phyloP scores from a whole-genome alignment of 192 early-diverging fungal genomes.

The Rhizoclosmatium sp. region DNA sequence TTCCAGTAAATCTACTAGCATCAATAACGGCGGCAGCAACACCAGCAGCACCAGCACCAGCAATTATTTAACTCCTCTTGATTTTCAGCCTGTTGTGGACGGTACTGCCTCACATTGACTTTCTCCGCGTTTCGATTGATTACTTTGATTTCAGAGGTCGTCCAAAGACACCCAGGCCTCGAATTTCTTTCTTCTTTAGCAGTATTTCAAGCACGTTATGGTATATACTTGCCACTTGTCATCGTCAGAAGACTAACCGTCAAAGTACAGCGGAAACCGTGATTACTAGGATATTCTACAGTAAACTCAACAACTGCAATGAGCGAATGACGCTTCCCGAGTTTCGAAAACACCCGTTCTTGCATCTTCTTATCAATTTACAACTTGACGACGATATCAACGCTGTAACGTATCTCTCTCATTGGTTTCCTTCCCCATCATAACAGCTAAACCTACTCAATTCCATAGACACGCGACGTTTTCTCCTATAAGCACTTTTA shows the following conservation, averaged over 20 bases:
- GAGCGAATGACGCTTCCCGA: slow-evolving; percentile 80
- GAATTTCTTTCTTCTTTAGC: slow-evolving; percentile 82
- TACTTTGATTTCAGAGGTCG: slow-evolving; percentile 68
- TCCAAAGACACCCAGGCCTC: slow-evolving; percentile 85
- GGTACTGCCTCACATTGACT: slow-evolving; percentile 20
- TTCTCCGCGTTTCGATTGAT: neutral
- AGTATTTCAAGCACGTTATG: slow-evolving; percentile 85
- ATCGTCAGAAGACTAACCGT: neutral
- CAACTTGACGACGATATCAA: slow-evolving; percentile 80
- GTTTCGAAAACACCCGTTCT: slow-evolving; percentile 72
- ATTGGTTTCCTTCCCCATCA: too few species aligned
- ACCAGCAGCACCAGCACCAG: neutral
- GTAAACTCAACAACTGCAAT: slow-evolving; percentile 66
- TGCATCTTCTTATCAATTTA: slow-evolving; percentile 67
- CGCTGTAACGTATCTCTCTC: slow-evolving; percentile 43
- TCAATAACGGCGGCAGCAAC: too few species aligned
- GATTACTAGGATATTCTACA: slow-evolving; percentile 86
- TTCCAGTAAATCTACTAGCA: too few species aligned
- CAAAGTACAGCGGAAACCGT: slow-evolving; percentile 80
- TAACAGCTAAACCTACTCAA: too few species aligned
- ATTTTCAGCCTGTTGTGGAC: slow-evolving; percentile 74
- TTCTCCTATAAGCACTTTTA: slow-evolving; percentile 99
- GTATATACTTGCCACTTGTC: slow-evolving; percentile 49
- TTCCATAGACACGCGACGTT: slow-evolving; percentile 71
- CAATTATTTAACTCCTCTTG: slow-evolving; percentile 61